Evolutionary conservation across 257 asterid species (phyloP), one percentile per base, ranked within the genome.

Genomic region (Cinchona pubescens): DNA sequence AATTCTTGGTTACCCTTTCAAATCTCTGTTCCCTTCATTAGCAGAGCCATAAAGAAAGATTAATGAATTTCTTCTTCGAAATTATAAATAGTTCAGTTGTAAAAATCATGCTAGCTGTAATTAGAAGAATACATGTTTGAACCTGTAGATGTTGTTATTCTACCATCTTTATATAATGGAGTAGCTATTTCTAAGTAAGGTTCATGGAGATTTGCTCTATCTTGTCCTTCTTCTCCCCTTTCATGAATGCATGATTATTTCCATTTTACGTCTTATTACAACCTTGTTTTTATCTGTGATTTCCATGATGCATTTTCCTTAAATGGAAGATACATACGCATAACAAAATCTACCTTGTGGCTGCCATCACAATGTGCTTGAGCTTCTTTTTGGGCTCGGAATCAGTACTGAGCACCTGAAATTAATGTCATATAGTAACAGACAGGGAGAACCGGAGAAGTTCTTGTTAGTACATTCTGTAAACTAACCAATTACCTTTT

Each of bases 1-100:
- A 88, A 82, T 92, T 91, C 94, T 90, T 95, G 1, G 98, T 92
- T 71, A 95, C 96, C 84, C 98, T 90, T 80, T 95, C 88, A 69
- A 95, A 86, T 80, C 98, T 88, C 86, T 95, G 97, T 51, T 92
- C 98, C 82, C 99, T 95, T 75, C 80, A 76, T 64, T 59, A 45
- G 32, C 71, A 75, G 32, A 82, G 63, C 40, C 25, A 56, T 65
- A 32, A n/a, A 68, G 0, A 38, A 25, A 29, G 48, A 25, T 27
- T 13, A 6, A 25, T 73, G 21, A 75, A 14, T 29, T 7, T 46
- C 38, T 53, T 61, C 23, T 1, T 71, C 30, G 65, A 35, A 21
- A n/a, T 27, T 21, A 51, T 48, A 48, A 19, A 16, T 18, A 3
- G 7, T 9, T 9, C 25, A 71, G 34, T 19, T n/a, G 42, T 46